Evolutionary conservation across 2,329 filamentous ascomycete species (phyloP), one percentile per base, ranked within the genome.

Genomic region (Niveomyces coronatus): DNA sequence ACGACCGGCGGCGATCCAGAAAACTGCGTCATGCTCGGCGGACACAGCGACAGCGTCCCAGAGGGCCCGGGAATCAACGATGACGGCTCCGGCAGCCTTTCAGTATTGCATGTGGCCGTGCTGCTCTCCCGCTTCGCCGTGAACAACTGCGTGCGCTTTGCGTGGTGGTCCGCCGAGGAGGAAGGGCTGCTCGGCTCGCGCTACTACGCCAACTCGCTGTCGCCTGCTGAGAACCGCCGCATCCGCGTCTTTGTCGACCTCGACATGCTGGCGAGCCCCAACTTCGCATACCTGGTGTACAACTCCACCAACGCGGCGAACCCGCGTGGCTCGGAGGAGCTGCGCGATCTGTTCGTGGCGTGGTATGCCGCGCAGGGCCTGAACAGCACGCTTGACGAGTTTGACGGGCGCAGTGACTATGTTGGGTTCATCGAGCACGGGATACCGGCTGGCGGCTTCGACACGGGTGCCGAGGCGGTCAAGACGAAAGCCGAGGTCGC

Each of bases 401-500:
- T 91, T 47, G 80, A 86, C 49, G 84, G 84, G 6, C 77, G 84
- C 42, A 85, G 79, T 45, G 85, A 91, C 58, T 89, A 89, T 49
- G 81, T 79, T 35, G 79, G 76, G 1, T 88, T 89, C 63, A 80
- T 87, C 50, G 68, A 74, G 24, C 69, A 74, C 40, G 79, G 79
- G 3, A 85, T 88, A 29, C 80, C 84, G 0, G 75, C 75, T 1
- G 82, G 84, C 17, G 84, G 84, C 20, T 75, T 88, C 44, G 82
- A 82, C 39, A 86, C 83, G 3, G 84, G 84, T 27, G 84, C 84
- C 1, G 83, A 88, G 57, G 80, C 73, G 10, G 56, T 84, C 60
- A 88, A 87, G 72, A 85, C 81, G 0, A 60, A 68, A 35, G 68
- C 76, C 23, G 79, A 88, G 53, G 71, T 60, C 3, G 63, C 61